Evolutionary conservation across 2,329 filamentous ascomycete species (phyloP).

Genomic region (Neurospora crassa): DNA sequence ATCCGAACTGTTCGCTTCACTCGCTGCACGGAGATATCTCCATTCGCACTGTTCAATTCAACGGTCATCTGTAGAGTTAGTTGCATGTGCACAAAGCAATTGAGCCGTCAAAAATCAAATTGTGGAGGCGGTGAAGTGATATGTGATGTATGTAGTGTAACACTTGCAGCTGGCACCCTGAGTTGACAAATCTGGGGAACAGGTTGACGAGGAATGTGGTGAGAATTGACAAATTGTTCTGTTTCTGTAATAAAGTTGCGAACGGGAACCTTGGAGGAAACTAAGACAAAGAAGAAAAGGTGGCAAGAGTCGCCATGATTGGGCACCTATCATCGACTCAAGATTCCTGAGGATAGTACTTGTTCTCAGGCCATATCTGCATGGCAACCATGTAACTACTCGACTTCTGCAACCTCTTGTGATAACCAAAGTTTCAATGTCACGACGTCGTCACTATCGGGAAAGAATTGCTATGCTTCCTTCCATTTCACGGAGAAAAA

Average conservation of each 20-base stretch:
- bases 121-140: not conserved
- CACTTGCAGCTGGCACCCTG: not conserved
- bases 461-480: too few species aligned
- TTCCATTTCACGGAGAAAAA: too few species aligned
- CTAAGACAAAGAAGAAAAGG: not conserved
- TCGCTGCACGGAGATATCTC: not conserved
- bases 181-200: not conserved
- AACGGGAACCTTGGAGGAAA: too few species aligned
- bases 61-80: too few species aligned
- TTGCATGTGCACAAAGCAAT: too few species aligned
- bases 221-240: not conserved
- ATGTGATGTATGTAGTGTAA: not conserved
- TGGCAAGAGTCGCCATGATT: not conserved
- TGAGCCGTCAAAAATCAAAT: not conserved
- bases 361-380: not conserved
- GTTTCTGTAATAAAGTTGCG: not conserved
- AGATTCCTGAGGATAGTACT: too few species aligned
- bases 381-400: not conserved
- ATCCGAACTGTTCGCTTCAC: not conserved
- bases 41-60: not conserved
- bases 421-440: not conserved
- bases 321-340: too few species aligned
- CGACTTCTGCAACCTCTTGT: not conserved
- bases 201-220: not conserved
- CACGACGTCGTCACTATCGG: not conserved